Conservation (phyloP, 192 early-diverging fungal genomes). For the Chytriomyces hyalinus region DNA sequence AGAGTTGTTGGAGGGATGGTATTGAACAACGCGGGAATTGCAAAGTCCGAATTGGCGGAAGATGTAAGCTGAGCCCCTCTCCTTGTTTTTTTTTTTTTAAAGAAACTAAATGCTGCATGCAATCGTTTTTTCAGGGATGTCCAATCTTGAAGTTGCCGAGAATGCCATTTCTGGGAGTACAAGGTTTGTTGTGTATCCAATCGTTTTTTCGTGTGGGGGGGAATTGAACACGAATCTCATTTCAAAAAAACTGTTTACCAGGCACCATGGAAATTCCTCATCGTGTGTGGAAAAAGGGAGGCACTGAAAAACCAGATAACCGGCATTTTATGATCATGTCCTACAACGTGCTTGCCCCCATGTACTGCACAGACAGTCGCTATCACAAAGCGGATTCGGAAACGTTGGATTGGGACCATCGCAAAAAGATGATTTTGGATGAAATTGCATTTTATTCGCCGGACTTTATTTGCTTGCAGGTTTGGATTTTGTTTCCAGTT, state of each 20-base stretch:
- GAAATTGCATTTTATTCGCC: constrained; percentile 48
- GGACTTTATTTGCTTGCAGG: constrained; percentile 57
- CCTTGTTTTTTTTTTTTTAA: not conserved
- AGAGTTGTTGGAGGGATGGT: constrained; percentile 33
- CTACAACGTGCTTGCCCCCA: constrained; percentile 54
- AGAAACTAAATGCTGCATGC: not conserved
- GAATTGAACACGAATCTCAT: too few species aligned
- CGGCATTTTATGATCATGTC: constrained; percentile 53
- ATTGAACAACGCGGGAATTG: constrained; percentile 16
- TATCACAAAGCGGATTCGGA: constrained; percentile 32
- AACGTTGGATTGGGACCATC: constrained; percentile 46
- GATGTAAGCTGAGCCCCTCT: constrained; percentile 18
- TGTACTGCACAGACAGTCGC: constrained; percentile 47
- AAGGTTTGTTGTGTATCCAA: too few species aligned
- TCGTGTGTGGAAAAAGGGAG: constrained; percentile 44
- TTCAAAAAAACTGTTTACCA: not conserved
- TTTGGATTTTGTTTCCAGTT: too few species aligned
- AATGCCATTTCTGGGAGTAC: constrained; percentile 26
- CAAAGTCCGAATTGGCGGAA: constrained; percentile 20
- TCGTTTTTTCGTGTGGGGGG: too few species aligned
- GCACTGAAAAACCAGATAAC: constrained; percentile 39
- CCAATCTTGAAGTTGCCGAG: constrained; percentile 33
- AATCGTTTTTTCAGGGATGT: constrained; percentile 25
- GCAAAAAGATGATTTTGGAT: constrained; percentile 45
- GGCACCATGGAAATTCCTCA: constrained; percentile 45